Evolutionary conservation across 2,329 filamentous ascomycete species (phyloP).

Genomic region (Alternaria sp.): DNA sequence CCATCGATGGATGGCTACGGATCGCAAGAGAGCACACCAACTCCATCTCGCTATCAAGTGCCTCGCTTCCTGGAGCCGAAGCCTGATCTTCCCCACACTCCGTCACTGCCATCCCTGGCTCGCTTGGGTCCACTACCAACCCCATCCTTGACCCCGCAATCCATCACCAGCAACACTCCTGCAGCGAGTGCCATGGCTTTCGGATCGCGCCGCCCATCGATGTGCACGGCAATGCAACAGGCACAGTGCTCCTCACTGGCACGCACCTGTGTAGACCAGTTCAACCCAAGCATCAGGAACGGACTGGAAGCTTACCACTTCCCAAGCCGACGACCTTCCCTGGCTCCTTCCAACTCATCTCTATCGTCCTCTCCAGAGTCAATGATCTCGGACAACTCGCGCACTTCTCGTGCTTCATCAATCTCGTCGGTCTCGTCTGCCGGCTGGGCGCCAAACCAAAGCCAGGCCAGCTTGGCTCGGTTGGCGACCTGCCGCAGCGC

Average conservation of each 20-base stretch:
- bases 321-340: conserved; percentile 54
- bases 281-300: conserved; percentile 48
- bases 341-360: conserved; percentile 58
- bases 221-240: conserved; percentile 65
- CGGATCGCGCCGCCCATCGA: conserved; percentile 61
- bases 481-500: conserved; percentile 61
- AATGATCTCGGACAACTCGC: conserved; percentile 66
- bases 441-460: conserved; percentile 60
- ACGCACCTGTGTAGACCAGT: conserved; percentile 63
- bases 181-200: conserved; percentile 63
- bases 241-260: conserved; percentile 62
- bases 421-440: conserved; percentile 61
- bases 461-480: conserved; percentile 56
- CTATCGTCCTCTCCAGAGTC: conserved; percentile 67
- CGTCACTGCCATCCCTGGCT: conserved; percentile 62
- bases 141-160: conserved; percentile 67
- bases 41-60: conserved; percentile 49
- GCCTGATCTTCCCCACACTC: conserved; percentile 58
- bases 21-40: conserved; percentile 54
- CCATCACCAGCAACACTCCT: conserved; percentile 63
- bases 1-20: conserved; percentile 33
- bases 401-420: conserved; percentile 62
- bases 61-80: conserved; percentile 61
- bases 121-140: conserved; percentile 65
- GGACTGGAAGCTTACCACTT: conserved; percentile 56